Evolutionary conservation across 2,329 filamentous ascomycete species (phyloP), one percentile per base, ranked within the genome.

Genomic region (Huntiella moniliformis): DNA sequence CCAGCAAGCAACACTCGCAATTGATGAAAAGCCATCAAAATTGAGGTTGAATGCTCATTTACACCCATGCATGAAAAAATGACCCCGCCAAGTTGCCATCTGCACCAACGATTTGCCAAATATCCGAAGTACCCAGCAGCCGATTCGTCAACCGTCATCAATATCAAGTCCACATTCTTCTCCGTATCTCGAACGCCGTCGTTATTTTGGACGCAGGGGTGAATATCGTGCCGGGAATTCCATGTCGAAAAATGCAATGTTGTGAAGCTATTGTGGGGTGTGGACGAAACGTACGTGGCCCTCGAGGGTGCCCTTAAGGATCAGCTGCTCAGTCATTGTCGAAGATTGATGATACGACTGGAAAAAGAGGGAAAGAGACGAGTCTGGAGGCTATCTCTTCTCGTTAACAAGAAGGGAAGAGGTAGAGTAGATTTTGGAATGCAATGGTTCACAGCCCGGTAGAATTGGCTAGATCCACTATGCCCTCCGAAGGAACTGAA

Each of bases 241-340:
- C 22, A 28, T 28, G 22, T 28, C 22, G 22, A 28, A 28, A 28
- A 28, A 3, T 28, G 22, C 22, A 8, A 28, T 28, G 22, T 28
- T 28, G 22, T 28, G 22, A 28, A 28, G 22, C 22, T 28, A 28
- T 28, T 6, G 33, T 47, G 51, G 54, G 52, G 54, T 51, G 34
- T 48, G 50, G 50, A 38, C 40, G 38, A 32, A 58, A 76, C 73
- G 65, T 74, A 77, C 73, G 80, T 96, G 88, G 79, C 88, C 88
- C 81, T 91, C 84, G 68, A 93, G 83, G 75, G 83, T 91, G 67
- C 85, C 85, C 75, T 88, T 87, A 70, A 91, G 81, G 73, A 92
- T 85, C 67, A 91, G 74, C 77, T 88, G 82, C 77, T 91, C 83
- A 74, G 82, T 79, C 83, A 91, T 91, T 61, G 47, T 50, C 41